These are phyloP conservation scores for Wakefieldia striispora DNA, from an alignment of 768 basidiomycete genomes.

Conservation along the genomic window DNA sequence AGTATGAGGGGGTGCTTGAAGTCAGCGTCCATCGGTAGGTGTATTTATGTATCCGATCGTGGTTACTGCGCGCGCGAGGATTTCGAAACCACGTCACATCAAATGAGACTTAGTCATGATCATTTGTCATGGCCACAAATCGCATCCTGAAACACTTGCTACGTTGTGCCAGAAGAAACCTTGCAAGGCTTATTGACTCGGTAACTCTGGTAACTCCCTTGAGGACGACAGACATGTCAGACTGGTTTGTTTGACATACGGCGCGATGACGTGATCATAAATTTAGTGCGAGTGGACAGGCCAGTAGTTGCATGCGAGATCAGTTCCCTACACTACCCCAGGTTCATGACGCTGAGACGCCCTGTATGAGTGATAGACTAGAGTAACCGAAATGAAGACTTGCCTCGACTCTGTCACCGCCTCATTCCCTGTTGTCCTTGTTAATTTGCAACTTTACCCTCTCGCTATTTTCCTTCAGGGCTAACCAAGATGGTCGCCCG, in stretches of 20 bases:
- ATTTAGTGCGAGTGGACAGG: neutral
- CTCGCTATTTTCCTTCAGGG: slow-evolving; percentile 28
- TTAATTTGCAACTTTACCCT: slow-evolving; percentile 19
- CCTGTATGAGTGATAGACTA: slow-evolving; percentile 4
- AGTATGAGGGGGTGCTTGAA: neutral
- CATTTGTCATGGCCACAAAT: no score
- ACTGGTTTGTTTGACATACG: slow-evolving; percentile 1
- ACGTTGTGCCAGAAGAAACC: no score
- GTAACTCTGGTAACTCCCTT: no score
- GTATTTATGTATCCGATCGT: no score
- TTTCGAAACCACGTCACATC: no score
- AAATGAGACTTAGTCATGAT: no score
- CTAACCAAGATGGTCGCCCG: slow-evolving; percentile 33
- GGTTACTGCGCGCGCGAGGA: no score
- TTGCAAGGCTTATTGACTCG: no score
- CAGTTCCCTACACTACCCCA: neutral
- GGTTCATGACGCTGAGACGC: neutral
- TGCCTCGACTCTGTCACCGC: neutral
- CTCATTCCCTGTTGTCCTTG: slow-evolving; percentile 8
- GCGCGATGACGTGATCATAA: neutral
- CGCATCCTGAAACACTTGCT: no score
- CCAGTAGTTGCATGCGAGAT: neutral
- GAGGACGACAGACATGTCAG: no score
- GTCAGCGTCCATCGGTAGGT: no score
- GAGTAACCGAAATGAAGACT: neutral